Evolutionary conservation across 768 basidiomycete species (phyloP), one percentile per base, ranked within the genome.

Genomic region (Boletus sp.): DNA sequence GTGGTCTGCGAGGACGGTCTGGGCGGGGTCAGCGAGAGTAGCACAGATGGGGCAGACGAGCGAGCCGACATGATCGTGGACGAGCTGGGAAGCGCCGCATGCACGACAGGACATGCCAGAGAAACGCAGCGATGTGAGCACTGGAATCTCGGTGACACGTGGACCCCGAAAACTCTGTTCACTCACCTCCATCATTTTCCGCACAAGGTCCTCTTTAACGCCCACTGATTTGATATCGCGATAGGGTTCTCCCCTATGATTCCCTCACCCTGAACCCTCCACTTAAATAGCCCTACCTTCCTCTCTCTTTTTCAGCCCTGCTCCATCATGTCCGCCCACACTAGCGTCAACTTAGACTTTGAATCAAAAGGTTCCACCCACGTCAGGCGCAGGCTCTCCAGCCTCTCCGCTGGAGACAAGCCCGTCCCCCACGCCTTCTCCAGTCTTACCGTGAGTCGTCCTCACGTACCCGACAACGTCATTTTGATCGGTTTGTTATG

Each of bases 31-130:
- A 10, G 73, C 76, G 18, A 92, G 80, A n/a, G 84, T 84, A 15
- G 86, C 90, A 62, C 90, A 92, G n/a, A 59, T 50, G 12, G 81
- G 81, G 71, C 90, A 92, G 57, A 91, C 83, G 46, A 77, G 71
- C 3, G 86, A 85, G 54, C 78, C 80, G 29, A 80, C 78, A 33
- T 79, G 77, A 61, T 84, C 82, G 71, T 85, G 79, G 78, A 80
- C 83, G 58, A 77, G 70, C 17, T 81, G 82, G 54, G 64, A 17
- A 12, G 73, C 80, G 44, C 77, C 80, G 69, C 89, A 90, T 45
- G 80, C 80, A 30, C 54, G 71, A 73, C 88, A 89, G 32, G 53
- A 46, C 60, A 71, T 67, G 46, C 18, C 24, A 24, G 24, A 24
- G 24, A 24, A 3, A 24, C 3, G 24, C 24, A 24, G 3, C 24